Base-by-base conservation (phyloP, 495 filamentous ascomycete species). In the Durotheca rogersii region DNA sequence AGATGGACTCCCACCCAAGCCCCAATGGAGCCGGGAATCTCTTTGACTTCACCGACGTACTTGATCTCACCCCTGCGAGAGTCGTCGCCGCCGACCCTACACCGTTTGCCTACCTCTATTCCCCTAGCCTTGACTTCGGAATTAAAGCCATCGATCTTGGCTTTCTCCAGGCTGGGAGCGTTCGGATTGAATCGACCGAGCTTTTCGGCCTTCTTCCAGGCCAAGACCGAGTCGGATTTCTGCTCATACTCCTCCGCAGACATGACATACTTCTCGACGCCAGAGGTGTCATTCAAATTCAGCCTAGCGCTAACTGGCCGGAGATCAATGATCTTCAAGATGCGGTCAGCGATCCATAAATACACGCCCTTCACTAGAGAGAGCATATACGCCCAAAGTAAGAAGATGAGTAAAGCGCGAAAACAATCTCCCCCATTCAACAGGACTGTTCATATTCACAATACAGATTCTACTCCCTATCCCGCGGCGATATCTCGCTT, bases 121-220 rank as follows among this genome's bases (percentile, higher is more conserved):
- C 87, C 79, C 60, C 83, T 78, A 55, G 75, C 72, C 43, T 74
- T 71, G 39, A 94, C 72, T 62, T 94, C 89, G 27, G 69, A 71
- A 43, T 76, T 72, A 48, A 86, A 77, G 19, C 81, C 83, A 36
- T 74, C 72, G 30, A 87, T 76, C 64, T 88, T 89, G 47, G 84
- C 80, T 44, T 82, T 76, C 57, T 89, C 82, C 16, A 82, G 78
- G 47, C 72, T 78, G 14, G 87, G 83, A 4, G 90, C 88, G 58
- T 80, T 78, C 2, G 93, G 93, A 64, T 96, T 90, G 70, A 98
- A 98, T 20, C 93, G 90, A 29, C 93, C 93, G 16, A 98, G 79
- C 60, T 95, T 89, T 58, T 95, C 83, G 15, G 82, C 77, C 69
- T 86, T 88, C 74, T 98, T 98, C 88, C 89, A 96, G 7, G 90